Evolutionary conservation across 371 early-diverging fungal species (phyloP), one percentile per base, ranked within the genome.

Genomic region (Entomophthora muscae): DNA sequence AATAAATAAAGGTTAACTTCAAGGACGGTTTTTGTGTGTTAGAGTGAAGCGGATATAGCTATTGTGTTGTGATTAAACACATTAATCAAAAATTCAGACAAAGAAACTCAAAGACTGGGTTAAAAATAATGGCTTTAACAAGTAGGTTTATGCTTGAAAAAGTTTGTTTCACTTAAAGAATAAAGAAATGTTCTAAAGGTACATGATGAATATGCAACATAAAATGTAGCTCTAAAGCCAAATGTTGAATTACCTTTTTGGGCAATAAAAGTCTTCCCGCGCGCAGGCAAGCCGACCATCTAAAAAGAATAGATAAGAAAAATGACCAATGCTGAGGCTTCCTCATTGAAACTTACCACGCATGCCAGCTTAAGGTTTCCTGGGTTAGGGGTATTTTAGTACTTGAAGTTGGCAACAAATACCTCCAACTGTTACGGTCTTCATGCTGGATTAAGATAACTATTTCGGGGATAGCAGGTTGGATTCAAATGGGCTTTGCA

Each of bases 241-340:
- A 17, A 59, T 52, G 30, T 28, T 10, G 7, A 62, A 52, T 52
- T 81, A 86, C 89, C 84, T 85, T 96, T 98, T 63, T 93, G 85
- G 2, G 92, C 81, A 33, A 91, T 89, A 69, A 82, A 91, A 1
- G 93, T 91, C 72, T 92, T 92, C 53, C 93, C 91, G 30, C 90
- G 78, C n/a, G 91, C 91, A 52, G 91, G 91, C 55, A 90, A 76
- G 2, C 91, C 90, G 24, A 90, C 88, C 80, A 85, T 83, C 89
- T 83, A 72, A 23, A 72, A 23, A 59, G 29, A 10, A n/a, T 52
- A 62, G 28, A 3, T 52, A 17, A 24, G 26, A n/a, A 29, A 2
- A 30, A 32, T 27, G 24, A 26, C 21, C 12, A 62, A 62, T 27
- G 30, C 7, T 26, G 21, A 26, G 21, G 5, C 21, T 21, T 22